These are phyloP conservation scores for Eremochloa ophiuroides DNA, from an alignment of 176 grass and related monocot genomes.

Conservation along the genomic window DNA sequence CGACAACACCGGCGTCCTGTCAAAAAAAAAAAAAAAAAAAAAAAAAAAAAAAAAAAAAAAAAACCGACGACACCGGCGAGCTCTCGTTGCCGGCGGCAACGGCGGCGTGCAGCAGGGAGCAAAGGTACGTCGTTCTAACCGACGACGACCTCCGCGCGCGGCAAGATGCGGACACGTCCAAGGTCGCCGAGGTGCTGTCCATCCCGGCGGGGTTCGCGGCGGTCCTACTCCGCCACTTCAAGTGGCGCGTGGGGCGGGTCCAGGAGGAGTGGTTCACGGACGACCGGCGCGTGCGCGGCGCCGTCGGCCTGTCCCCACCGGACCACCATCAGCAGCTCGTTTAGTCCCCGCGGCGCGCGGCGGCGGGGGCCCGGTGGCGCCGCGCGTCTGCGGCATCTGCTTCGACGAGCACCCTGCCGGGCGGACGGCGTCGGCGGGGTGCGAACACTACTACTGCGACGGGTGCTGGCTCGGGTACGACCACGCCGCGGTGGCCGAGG, in stretches of 20 bases:
- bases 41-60: too few relatives aligned
- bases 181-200: background rate
- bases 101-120: background rate
- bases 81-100: too few relatives aligned
- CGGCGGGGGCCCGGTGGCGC: too few relatives aligned
- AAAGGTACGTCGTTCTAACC: background rate
- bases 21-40: too few relatives aligned
- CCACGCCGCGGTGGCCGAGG: background rate
- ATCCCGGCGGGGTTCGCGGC: background rate
- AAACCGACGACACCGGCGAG: too few relatives aligned
- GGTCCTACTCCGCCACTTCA: background rate
- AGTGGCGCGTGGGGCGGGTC: background rate
- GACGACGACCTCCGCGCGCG: background rate
- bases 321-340: too few relatives aligned
- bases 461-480: slow-evolving; percentile 25
- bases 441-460: slow-evolving; percentile 20
- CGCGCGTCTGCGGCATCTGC: background rate
- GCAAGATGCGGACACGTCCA: background rate
- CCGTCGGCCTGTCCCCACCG: background rate
- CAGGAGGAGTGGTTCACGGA: slow-evolving; percentile 32
- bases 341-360: background rate
- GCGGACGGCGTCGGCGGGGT: background rate
- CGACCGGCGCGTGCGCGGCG: background rate
- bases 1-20: too few relatives aligned
- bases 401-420: background rate